phyloP scores from a whole-genome alignment of 2,329 filamentous ascomycete species.

The Fusarium sp. region DNA sequence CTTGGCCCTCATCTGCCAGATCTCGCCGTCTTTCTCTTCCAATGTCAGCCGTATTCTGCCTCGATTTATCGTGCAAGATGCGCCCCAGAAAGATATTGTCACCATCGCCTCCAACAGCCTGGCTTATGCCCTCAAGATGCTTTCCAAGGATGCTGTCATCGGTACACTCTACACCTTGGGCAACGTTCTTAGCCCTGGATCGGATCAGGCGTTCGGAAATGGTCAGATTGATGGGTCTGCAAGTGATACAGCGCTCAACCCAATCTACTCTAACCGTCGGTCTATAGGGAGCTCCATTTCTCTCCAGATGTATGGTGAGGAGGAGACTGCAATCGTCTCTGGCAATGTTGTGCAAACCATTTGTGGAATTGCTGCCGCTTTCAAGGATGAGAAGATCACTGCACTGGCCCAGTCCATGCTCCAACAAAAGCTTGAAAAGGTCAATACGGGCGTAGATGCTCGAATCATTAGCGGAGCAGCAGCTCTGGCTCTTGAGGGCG shows the following conservation, averaged over 20 bases:
- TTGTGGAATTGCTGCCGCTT: conserved; percentile 85
- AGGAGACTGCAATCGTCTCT: conserved; percentile 82
- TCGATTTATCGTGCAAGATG: conserved; percentile 87
- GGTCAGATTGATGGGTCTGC: conserved; percentile 60
- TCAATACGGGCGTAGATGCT: conserved; percentile 83
- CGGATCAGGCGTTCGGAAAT: conserved; percentile 67
- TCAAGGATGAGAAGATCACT: conserved; percentile 90
- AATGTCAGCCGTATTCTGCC: conserved; percentile 83
- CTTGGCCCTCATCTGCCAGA: conserved; percentile 83
- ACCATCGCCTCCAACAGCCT: conserved; percentile 85
- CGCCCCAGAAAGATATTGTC: conserved; percentile 76
- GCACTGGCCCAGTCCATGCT: conserved; percentile 95
- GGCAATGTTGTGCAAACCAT: conserved; percentile 95
- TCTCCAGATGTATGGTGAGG: conserved; percentile 78
- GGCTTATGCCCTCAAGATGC: conserved; percentile 80
- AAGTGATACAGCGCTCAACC: conserved; percentile 55
- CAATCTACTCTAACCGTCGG: conserved; percentile 67
- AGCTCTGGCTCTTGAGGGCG: conserved; percentile 79
- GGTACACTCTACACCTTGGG: conserved; percentile 97
- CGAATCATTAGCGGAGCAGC: conserved; percentile 88
- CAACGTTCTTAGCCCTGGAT: conserved; percentile 86
- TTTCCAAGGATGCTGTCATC: conserved; percentile 94
- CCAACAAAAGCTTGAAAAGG: conserved; percentile 91
- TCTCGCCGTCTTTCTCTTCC: conserved; percentile 79
- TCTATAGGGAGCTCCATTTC: conserved; percentile 84